These are phyloP conservation scores for Trametopsis cervina DNA, from an alignment of 768 basidiomycete genomes.

Conservation along the genomic window DNA sequence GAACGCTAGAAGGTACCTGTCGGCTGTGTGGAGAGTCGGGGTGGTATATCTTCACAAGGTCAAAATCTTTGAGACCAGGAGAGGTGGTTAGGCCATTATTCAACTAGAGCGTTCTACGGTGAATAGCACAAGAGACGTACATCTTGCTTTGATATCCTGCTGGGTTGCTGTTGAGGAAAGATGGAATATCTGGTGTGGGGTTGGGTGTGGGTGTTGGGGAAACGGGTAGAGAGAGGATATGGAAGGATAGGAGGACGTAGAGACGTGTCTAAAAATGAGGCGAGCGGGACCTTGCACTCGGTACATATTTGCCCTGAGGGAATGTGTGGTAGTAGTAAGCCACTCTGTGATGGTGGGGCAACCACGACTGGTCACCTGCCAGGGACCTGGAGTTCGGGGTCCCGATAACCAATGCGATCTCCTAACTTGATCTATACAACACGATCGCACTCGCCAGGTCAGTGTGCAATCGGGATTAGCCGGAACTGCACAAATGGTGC, in stretches of 20 bases:
- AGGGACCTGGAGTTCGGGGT: too few species aligned
- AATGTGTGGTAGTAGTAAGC: too few species aligned
- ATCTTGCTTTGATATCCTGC: conserved; percentile 58
- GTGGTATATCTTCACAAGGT: conserved; percentile 65
- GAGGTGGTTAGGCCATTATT: neutral
- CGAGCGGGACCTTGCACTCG: too few species aligned
- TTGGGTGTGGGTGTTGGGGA: conserved; percentile 45
- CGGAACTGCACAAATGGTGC: too few species aligned
- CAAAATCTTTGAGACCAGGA: conserved; percentile 73
- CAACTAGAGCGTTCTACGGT: neutral
- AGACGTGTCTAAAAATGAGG: conserved; percentile 17
- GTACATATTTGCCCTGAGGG: too few species aligned
- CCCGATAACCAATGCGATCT: too few species aligned
- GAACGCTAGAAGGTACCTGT: conserved; percentile 33
- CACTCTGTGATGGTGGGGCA: too few species aligned
- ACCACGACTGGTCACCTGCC: too few species aligned
- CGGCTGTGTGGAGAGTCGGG: conserved; percentile 53
- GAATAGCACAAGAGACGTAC: conserved; percentile 32
- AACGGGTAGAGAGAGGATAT: conserved; percentile 40
- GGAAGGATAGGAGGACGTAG: conserved; percentile 15
- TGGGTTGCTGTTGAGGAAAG: conserved; percentile 48
- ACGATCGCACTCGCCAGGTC: too few species aligned
- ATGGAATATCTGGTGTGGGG: conserved; percentile 71
- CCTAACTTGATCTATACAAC: too few species aligned
- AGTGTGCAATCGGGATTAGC: too few species aligned